Conservation (phyloP, 2,329 filamentous ascomycete species). For the Scedosporium aurantiacum region DNA sequence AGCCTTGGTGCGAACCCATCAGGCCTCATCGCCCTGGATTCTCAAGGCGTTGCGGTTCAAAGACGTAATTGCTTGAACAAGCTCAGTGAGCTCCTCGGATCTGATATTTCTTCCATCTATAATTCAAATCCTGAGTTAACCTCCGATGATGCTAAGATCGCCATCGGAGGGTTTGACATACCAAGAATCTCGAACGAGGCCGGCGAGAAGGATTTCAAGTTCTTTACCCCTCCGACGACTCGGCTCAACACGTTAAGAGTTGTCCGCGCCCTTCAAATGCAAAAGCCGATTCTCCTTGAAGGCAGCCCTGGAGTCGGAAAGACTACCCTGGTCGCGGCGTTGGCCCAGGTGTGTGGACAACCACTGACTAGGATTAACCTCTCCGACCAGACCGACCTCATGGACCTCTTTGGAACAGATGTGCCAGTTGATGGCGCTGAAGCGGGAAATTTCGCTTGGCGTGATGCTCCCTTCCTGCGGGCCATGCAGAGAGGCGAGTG, state of each 20-base stretch:
- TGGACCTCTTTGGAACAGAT: slow-evolving; percentile 95
- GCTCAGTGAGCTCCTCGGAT: slow-evolving; percentile 54
- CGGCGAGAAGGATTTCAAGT: slow-evolving; percentile 38
- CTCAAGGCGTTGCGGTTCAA: slow-evolving; percentile 59
- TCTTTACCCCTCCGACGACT: slow-evolving; percentile 83
- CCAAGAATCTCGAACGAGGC: slow-evolving; percentile 21
- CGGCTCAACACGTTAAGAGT: slow-evolving; percentile 84
- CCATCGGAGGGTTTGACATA: slow-evolving; percentile 66
- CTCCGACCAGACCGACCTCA: slow-evolving; percentile 94
- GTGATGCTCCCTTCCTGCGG: slow-evolving; percentile 86
- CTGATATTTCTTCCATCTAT: slow-evolving; percentile 56
- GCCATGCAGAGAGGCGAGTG: slow-evolving; percentile 96
- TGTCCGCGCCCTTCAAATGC: slow-evolving; percentile 74
- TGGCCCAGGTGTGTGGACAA: slow-evolving; percentile 69
- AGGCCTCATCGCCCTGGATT: slow-evolving; percentile 64
- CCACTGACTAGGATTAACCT: slow-evolving; percentile 89
- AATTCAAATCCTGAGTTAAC: slow-evolving; percentile 47
- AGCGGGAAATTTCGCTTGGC: slow-evolving; percentile 86
- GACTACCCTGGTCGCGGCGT: slow-evolving; percentile 79
- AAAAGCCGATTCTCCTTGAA: slow-evolving; percentile 87
- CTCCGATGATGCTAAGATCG: slow-evolving; percentile 41
- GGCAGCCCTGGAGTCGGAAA: slow-evolving; percentile 98
- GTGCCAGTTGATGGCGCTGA: slow-evolving; percentile 88
- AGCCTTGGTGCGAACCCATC: slow-evolving; percentile 92
- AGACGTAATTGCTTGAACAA: slow-evolving; percentile 62